Base-by-base conservation (phyloP, 805 yeast species). In the Kodamaea kaohsiungensis region DNA sequence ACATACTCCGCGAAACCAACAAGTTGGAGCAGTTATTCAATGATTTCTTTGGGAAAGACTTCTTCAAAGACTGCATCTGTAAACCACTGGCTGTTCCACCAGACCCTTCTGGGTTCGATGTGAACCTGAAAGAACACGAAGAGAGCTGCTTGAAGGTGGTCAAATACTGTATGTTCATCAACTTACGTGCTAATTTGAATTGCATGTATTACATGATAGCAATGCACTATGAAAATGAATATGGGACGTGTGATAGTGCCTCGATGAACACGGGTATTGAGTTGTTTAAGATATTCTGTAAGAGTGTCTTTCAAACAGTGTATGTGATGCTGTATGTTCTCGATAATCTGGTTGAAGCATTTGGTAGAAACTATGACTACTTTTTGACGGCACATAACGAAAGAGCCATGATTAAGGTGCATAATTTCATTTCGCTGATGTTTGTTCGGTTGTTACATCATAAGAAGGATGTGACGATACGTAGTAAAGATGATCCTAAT, bases 311-410 rank as follows among this genome's bases (percentile, higher is more conserved):
- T 5, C 79, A 75, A 56, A 64, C 75, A 54, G 73, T 73, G 13
- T 76, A 72, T 59, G 73, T 76, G 47, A 75, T 75, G 73, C 68
- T 77, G 5, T 75, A 71, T 59, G 78, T 70, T 2, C 65, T 75
- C 48, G 80, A 76, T 54, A 72, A 75, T 54, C 69, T 76, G 22
- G 77, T 69, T 7, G 76, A 73, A 53, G 59, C 74, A 33, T 76
- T 76, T 59, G 80, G 79, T 1, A 65, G 63, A 48, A 68, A 71
- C 52, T 75, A 66, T 53, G 80, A 76, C 57, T 75, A 60, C 52
- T 52, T 69, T 25, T 58, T 76, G 50, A 74, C 78, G 0, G 65
- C 79, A 1, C 55, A 59, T 5, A 72, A 68, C 55, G 80, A 76
- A 56, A 56, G 73, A 43, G 67, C 68, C 46, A 70, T 75, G 76